These are phyloP conservation scores for Chaetomiaceae sp. DNA, from an alignment of 2,329 filamentous ascomycete species.

Conservation along the genomic window DNA sequence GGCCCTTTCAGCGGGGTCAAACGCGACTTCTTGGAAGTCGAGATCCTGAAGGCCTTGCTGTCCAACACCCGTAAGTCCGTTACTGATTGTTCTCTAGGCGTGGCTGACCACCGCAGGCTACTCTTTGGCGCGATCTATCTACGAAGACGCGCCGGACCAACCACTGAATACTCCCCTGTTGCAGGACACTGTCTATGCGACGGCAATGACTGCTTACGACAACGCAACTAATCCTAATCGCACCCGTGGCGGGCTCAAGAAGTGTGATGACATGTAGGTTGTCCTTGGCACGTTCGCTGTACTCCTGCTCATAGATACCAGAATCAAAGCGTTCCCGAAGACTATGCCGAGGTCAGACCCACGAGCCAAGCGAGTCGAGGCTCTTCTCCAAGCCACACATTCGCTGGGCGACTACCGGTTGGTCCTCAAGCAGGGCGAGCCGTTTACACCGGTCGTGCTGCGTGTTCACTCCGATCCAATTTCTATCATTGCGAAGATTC, in stretches of 20 bases:
- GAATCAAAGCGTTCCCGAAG: slow-evolving; percentile 57
- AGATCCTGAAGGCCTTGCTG: slow-evolving; percentile 63
- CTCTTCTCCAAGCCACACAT: slow-evolving; percentile 67
- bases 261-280: slow-evolving; percentile 63
- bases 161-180: slow-evolving; percentile 47
- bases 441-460: slow-evolving; percentile 71
- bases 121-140: slow-evolving; percentile 55
- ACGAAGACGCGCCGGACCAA: slow-evolving; percentile 44
- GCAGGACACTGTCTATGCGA: slow-evolving; percentile 54
- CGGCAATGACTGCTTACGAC: slow-evolving; percentile 67
- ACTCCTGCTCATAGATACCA: slow-evolving; percentile 28
- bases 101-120: slow-evolving; percentile 43
- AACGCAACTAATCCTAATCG: slow-evolving; percentile 77
- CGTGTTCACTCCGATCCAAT: slow-evolving; percentile 72
- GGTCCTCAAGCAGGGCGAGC: slow-evolving; percentile 71
- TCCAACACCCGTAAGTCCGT: slow-evolving; percentile 49
- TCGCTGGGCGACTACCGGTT: slow-evolving; percentile 69
- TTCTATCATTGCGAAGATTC: slow-evolving; percentile 62
- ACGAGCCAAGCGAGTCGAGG: slow-evolving; percentile 50
- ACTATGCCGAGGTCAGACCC: slow-evolving; percentile 48
- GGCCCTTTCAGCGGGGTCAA: slow-evolving; percentile 56
- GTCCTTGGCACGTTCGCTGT: neutral
- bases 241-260: slow-evolving; percentile 69
- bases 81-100: too few relatives aligned
- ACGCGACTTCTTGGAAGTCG: slow-evolving; percentile 58